Conservation (phyloP, 768 basidiomycete species). For the Psilocybe tampanensis region DNA sequence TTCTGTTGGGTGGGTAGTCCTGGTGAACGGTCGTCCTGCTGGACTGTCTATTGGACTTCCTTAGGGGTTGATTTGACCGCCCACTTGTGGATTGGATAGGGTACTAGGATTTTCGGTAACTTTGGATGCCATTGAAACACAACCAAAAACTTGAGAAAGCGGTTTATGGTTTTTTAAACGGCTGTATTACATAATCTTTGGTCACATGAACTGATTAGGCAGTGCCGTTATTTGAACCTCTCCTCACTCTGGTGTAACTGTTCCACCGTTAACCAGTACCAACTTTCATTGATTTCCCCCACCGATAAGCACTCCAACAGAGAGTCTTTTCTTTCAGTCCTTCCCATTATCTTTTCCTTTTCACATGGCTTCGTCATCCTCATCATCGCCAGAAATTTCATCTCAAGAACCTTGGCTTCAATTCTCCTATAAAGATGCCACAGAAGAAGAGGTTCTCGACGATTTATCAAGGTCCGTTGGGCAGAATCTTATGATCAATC, state of each 20-base stretch:
- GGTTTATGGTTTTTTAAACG: no score
- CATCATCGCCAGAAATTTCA: constrained; percentile 76
- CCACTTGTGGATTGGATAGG: no score
- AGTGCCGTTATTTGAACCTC: constrained; percentile 15
- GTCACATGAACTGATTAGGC: constrained; percentile 17
- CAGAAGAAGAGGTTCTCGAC: constrained; percentile 85
- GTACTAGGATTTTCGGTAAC: no score
- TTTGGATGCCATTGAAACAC: no score
- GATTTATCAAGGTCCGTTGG: constrained; percentile 80
- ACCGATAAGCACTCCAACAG: constrained; percentile 7
- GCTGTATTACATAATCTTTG: no score
- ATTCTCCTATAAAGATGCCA: constrained; percentile 71
- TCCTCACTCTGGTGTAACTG: no score
- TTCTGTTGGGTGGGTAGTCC: no score
- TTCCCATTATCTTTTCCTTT: constrained; percentile 30
- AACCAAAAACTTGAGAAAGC: no score
- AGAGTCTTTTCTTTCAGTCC: constrained; percentile 27
- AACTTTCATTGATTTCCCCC: constrained; percentile 18
- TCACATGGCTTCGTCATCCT: constrained; percentile 75
- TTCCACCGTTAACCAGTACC: constrained; percentile 15
- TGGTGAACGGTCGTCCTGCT: no score
- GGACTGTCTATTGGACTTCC: no score
- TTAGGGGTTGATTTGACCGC: no score
- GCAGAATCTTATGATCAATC: background rate
- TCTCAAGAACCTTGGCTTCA: constrained; percentile 40